Evolutionary conservation across 441 rosid genomes (phyloP).

Genomic region (Aleurites moluccanus): DNA sequence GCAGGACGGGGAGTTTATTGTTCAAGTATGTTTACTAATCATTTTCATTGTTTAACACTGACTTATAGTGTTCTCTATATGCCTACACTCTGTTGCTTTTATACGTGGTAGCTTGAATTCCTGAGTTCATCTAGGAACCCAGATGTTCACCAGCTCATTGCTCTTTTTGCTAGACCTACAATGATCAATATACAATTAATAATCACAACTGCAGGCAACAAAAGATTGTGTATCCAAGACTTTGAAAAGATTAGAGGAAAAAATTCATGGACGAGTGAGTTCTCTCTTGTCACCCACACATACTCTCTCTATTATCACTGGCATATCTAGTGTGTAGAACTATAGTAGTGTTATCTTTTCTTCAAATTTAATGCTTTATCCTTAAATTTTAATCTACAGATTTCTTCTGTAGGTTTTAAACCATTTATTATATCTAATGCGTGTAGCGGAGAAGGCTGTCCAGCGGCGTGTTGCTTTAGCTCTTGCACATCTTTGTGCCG

Average conservation of each 20-base stretch:
- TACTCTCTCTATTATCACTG: constrained; percentile 1
- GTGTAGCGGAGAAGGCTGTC: constrained; percentile 76
- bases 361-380: constrained; percentile 22
- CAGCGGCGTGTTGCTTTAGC: constrained; percentile 90
- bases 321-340: constrained; percentile 1
- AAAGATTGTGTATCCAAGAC: constrained; percentile 99
- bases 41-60: background rate
- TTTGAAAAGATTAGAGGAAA: constrained; percentile 92
- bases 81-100: constrained; percentile 10
- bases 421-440: constrained; percentile 86
- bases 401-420: constrained; percentile 66
- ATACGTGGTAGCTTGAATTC: constrained; percentile 14
- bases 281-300: constrained; percentile 19
- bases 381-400: constrained; percentile 20
- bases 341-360: background rate
- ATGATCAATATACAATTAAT: constrained; percentile 19
- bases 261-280: constrained; percentile 91
- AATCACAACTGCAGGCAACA: constrained; percentile 66
- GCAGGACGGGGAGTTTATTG: constrained; percentile 97
- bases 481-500: constrained; percentile 93
- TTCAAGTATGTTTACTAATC: constrained; percentile 61
- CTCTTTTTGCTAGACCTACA: constrained; percentile 7
- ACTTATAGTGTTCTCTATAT: background rate
- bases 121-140: background rate
- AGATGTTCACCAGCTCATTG: constrained; percentile 11